These are phyloP conservation scores for Cnidoscolus chayamansa DNA, from an alignment of 441 rosid species.

Conservation along the genomic window DNA sequence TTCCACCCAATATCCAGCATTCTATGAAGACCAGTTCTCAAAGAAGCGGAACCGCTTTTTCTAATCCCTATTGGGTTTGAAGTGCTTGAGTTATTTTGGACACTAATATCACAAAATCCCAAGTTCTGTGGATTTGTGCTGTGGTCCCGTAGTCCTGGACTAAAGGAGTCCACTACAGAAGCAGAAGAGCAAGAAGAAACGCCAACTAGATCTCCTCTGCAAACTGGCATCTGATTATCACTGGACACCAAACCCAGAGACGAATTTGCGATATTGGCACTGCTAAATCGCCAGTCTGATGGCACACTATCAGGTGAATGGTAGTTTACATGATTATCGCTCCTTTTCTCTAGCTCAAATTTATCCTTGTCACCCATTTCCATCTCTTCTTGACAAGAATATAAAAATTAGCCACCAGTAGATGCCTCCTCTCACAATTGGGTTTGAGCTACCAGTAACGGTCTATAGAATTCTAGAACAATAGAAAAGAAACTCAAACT, in stretches of 20 bases:
- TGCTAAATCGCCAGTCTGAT: slow-evolving; percentile 59
- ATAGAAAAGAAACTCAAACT: slow-evolving; percentile 21
- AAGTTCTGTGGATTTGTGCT: slow-evolving; percentile 48
- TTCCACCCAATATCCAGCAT: slow-evolving; percentile 73
- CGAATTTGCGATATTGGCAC: slow-evolving; percentile 44
- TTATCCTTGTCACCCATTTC: slow-evolving; percentile 68
- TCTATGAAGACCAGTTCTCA: slow-evolving; percentile 45
- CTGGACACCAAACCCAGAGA: slow-evolving; percentile 49
- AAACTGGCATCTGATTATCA: slow-evolving; percentile 46
- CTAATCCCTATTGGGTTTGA: slow-evolving; percentile 38
- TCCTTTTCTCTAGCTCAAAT: slow-evolving; percentile 54
- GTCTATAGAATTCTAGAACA: slow-evolving; percentile 17
- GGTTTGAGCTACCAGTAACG: neutral
- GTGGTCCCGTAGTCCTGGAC: slow-evolving; percentile 69
- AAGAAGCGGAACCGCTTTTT: slow-evolving; percentile 39
- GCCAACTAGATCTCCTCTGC: slow-evolving; percentile 40
- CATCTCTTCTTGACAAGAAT: slow-evolving; percentile 42
- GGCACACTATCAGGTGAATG: slow-evolving; percentile 40
- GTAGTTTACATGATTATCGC: slow-evolving; percentile 41
- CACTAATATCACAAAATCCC: slow-evolving; percentile 56
- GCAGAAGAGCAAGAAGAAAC: slow-evolving; percentile 61
- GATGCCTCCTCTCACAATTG: slow-evolving; percentile 24
- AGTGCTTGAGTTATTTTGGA: slow-evolving; percentile 45
- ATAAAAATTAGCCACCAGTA: slow-evolving; percentile 21
- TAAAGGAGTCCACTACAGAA: slow-evolving; percentile 65